Evolutionary conservation across 2,329 filamentous ascomycete species (phyloP), one percentile per base, ranked within the genome.

Genomic region (Cladosporium sp.): DNA sequence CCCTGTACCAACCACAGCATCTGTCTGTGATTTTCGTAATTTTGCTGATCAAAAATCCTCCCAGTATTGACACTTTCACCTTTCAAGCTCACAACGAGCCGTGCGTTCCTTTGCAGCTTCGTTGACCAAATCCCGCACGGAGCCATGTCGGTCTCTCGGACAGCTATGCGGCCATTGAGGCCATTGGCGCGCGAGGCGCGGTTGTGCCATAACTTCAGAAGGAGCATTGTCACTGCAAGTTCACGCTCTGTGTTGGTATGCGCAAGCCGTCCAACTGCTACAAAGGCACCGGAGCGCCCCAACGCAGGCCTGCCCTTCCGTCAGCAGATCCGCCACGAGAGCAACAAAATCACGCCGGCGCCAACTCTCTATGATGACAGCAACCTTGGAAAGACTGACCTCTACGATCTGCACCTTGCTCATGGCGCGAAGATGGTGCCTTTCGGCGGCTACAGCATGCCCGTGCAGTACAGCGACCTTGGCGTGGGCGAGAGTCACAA

Each of bases 401-500:
- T 96, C 18, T 87, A 92, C 70, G 84, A 89, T 63, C 75, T 95
- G 18, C 87, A 95, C 70, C 65, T 91, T 57, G 78, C 81, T 54
- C 77, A 88, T 66, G 89, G 89, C 61, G 93, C 81, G 60, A 96
- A 95, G 74, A 93, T 97, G 83, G 92, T 96, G 46, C 88, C 89
- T n/a, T 98, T 96, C 72, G 92, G 88, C 58, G 90, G 89, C 60
- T 95, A 85, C 74, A 78, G 82, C 62, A 96, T 98, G 89, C 93
- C 93, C 7, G 84, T 98, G 42, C 87, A 93, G 70, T 98, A 97
- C 75, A 72, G 78, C 33, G 81, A 84, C 59, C 78, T 87, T 59
- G 85, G 86, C 61, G 86, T 96, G 58, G 79, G 82, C 60, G 87
- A 90, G 56, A 95, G 89, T 49, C 93, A 97, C 76, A 79, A 84